Percentiles rank a stretch among this genome's conserved stretches.
These are phyloP conservation scores for Cucumis melo DNA, from an alignment of 306 rosid genomes.

Conservation along the genomic window DNA sequence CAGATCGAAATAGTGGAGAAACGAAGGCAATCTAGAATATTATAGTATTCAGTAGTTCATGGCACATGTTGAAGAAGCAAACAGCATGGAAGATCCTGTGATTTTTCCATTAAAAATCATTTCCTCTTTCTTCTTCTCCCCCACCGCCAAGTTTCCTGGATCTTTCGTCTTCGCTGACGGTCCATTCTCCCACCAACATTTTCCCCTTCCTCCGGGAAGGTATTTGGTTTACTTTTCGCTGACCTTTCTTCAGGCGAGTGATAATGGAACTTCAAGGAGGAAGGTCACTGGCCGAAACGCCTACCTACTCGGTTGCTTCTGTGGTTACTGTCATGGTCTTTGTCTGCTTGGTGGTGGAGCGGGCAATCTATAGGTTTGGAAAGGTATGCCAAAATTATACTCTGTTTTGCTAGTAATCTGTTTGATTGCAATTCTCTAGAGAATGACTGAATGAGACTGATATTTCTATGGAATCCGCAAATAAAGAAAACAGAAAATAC, in stretches of 20 bases:
- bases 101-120: not conserved
- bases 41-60: not conserved
- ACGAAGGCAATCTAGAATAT: not conserved
- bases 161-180: conserved; percentile 14
- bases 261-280: conserved; percentile 30
- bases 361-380: conserved; percentile 71
- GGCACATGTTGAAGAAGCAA: conserved; percentile 1
- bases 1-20: not conserved
- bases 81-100: not conserved
- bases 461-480: too few species aligned
- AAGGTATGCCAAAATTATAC: conserved; percentile 28
- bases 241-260: conserved; percentile 1
- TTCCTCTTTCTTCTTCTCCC: not conserved
- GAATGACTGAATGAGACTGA: not conserved
- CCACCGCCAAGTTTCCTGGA: conserved; percentile 39
- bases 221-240: not conserved
- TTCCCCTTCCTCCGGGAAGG: not conserved
- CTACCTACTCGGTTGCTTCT: conserved; percentile 91
- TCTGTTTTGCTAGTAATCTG: not conserved
- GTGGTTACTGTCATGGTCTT: conserved; percentile 83
- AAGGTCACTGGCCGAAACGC: conserved; percentile 85
- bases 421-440: not conserved
- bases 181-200: conserved; percentile 8
- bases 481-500: too few species aligned
- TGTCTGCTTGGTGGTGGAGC: conserved; percentile 62